Base-by-base conservation (phyloP, 2,329 filamentous ascomycete species). In the Colletotrichum sp. region DNA sequence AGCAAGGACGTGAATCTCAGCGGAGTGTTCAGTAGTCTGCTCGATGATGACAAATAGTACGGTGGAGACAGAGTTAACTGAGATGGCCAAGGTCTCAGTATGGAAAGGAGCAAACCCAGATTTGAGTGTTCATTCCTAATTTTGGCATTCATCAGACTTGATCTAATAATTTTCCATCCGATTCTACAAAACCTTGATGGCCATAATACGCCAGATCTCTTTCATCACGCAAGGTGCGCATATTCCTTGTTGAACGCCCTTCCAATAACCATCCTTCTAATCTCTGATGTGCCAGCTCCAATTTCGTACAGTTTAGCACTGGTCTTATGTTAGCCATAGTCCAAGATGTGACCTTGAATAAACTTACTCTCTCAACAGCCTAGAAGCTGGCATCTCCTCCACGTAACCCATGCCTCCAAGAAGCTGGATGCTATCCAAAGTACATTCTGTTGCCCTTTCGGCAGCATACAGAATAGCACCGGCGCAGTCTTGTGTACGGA, bases 351-450 rank as follows among this genome's bases (percentile, higher is more conserved):
- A 15, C 0, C 34, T 1, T 36, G 34, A 15, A 36, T 36, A 36
- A 36, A 36, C 89, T 87, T 80, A 91, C 89, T 93, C 91, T 81
- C 97, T 87, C 80, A 98, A 85, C 79, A 98, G 90, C 78, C 96
- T 89, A 27, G 96, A 98, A 1, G 95, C 96, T 0, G 95, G 93
- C 87, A 98, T 95, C 86, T 99, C 97, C 84, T 98, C 98, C 79
- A 98, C 92, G 82, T 98, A 98, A 5, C 96, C 96, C 92, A 96
- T 98, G 0, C 96, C 97, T 22, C 97, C 97, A 82, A 99, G 91
- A 75, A 98, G 90, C 85, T 99, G 97, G 75, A 98, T 95, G 61
- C 94, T 95, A 85, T 98, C 96, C 34, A 98, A 90, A 0, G 95
- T 91, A 75, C 93, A 95, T 86, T 98, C 95, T 1, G 95, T 98